These are phyloP conservation scores for Cryptosporidium sp. DNA, from an alignment of 169 alveolate genomes.

Conservation along the genomic window DNA sequence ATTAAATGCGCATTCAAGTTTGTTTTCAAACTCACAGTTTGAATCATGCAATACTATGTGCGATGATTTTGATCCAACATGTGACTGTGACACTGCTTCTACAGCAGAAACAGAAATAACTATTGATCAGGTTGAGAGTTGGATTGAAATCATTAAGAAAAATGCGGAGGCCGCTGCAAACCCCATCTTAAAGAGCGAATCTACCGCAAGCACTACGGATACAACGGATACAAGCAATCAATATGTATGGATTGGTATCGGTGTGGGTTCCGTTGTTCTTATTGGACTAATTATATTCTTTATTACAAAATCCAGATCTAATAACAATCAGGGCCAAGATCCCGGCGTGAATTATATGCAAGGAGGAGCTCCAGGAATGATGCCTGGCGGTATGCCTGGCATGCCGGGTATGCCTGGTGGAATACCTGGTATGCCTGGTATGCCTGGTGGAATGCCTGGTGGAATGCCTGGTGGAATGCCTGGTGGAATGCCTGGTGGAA, in stretches of 20 bases:
- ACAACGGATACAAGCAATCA: slow-evolving; percentile 7
- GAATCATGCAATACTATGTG: slow-evolving; percentile 67
- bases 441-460: slow-evolving; percentile 64
- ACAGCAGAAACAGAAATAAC: slow-evolving; percentile 39
- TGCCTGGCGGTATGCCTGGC: slow-evolving; percentile 66
- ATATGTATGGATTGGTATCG: slow-evolving; percentile 70
- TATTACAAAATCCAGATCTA: slow-evolving; percentile 35
- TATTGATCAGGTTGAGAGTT: slow-evolving; percentile 42
- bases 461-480: slow-evolving; percentile 45
- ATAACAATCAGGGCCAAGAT: slow-evolving; percentile 1
- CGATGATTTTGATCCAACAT: slow-evolving; percentile 68
- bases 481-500: slow-evolving; percentile 1
- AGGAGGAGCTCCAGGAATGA: slow-evolving; percentile 70
- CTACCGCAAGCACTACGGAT: not conserved
- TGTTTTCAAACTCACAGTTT: slow-evolving; percentile 9
- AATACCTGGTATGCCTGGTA: slow-evolving; percentile 58
- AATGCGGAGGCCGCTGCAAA: slow-evolving; percentile 57
- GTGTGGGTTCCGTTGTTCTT: slow-evolving; percentile 32
- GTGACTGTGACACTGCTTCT: slow-evolving; percentile 42
- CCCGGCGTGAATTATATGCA: slow-evolving; percentile 32
- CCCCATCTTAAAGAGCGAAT: slow-evolving; percentile 25
- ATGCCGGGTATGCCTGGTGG: slow-evolving; percentile 56
- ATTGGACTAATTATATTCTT: slow-evolving; percentile 39
- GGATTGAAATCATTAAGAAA: slow-evolving; percentile 30
- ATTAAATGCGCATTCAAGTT: slow-evolving; percentile 24